Base-by-base conservation (phyloP, 768 basidiomycete genomes). In the Trametes cubensis region DNA sequence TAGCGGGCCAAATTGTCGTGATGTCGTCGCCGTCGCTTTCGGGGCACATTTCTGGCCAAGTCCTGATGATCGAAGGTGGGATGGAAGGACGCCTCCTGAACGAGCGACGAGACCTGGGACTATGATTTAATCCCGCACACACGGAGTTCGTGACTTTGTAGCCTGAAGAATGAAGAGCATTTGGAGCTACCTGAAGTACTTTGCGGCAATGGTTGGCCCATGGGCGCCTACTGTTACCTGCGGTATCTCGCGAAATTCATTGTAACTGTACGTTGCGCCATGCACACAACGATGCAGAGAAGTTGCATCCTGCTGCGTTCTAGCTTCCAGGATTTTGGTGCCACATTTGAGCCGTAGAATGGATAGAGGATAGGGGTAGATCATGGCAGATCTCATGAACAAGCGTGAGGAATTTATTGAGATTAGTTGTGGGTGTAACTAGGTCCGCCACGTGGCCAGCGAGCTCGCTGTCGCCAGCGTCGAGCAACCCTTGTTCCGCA, bases 21-120 rank as follows among this genome's bases (percentile, higher is more conserved):
- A 69, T 91, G 3, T 81, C 89, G 0, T 90, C 88, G 0, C 73
- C 81, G 10, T 74, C 73, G 11, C 69, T 90, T 0, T 90, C 88
- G 0, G 88, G 89, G 0, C 89, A 91, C 67, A 80, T 91, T 18
- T 82, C 85, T 1, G 89, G 89, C 0, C 83, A 89, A 66, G 81
- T 86, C 6, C 68, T 89, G 28, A 88, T 89, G 85, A 79, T 90
- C 6, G 82, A 83, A 48, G 90, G 89, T 2, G 90, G 90, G 3
- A 90, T 90, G 89, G 90, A 92, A 79, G 90, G 90, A n/a, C 73
- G 79, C 11, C 55, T 84, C 38, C 68, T 83, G 62, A 83, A 83
- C 64, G 71, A 62, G 30, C 74, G 71, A 15, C 75, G 78, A 26
- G 80, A 81, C 60, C 34, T 74, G 15, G 63, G 61, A 2, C 45